Conservation (phyloP, 106 monocot genomes). For the Dendrobium huoshanense region DNA sequence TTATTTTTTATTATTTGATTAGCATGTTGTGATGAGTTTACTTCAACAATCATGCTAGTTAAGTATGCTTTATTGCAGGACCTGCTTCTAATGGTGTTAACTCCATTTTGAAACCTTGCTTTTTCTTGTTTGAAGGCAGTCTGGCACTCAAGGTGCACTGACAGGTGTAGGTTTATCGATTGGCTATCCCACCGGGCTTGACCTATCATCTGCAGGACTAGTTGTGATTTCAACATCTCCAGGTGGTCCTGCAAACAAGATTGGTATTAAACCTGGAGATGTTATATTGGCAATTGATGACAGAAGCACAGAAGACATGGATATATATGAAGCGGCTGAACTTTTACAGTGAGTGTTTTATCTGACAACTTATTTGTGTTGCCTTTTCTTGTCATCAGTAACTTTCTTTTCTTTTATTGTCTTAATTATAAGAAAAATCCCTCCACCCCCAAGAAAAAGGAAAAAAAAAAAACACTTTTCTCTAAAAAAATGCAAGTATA, state of each 20-base stretch:
- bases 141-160: conserved; percentile 90
- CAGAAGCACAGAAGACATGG: conserved; percentile 77
- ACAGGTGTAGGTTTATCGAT: conserved; percentile 96
- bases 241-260: conserved; percentile 79
- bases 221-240: conserved; percentile 77
- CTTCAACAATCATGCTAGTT: not conserved
- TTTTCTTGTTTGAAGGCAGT: conserved; percentile 87
- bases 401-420: not conserved
- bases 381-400: not conserved
- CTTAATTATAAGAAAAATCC: no score
- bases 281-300: conserved; percentile 76
- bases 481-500: no score
- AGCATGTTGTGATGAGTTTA: not conserved
- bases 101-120: conserved; percentile 13
- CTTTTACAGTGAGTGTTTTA: conserved; percentile 67
- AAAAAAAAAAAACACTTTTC: no score
- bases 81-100: not conserved
- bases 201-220: conserved; percentile 52
- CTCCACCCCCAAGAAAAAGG: no score
- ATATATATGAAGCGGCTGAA: conserved; percentile 97
- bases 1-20: conserved; percentile 4
- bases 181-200: conserved; percentile 64
- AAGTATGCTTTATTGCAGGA: no score
- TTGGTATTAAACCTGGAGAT: conserved; percentile 83
- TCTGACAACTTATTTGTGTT: conserved; percentile 4